phyloP scores from a whole-genome alignment of 2,329 filamentous ascomycete genomes.

The Clarireedia hainanense region DNA sequence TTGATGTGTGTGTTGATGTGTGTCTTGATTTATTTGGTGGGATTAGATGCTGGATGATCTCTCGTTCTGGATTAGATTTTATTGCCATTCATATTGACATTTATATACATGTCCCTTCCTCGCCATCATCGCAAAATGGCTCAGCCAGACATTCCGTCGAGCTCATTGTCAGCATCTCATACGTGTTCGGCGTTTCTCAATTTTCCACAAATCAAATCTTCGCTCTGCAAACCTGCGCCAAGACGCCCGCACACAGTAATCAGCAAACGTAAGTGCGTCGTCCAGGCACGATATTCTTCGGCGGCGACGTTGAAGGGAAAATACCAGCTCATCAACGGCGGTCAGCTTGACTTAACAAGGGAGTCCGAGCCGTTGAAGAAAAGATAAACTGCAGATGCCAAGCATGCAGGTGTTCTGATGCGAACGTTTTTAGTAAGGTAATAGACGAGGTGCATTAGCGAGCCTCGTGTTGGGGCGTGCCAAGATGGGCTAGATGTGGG shows the following conservation, averaged over 20 bases:
- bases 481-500: background rate
- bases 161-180: background rate
- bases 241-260: background rate
- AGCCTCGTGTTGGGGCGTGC: background rate
- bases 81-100: too few species aligned
- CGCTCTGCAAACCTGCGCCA: background rate
- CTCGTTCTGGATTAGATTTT: too few species aligned
- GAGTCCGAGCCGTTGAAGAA: background rate
- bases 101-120: background rate
- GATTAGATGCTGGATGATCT: background rate
- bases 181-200: background rate
- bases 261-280: background rate
- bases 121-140: background rate
- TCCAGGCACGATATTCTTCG: too few species aligned
- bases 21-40: background rate
- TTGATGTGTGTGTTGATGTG: too few species aligned
- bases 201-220: background rate
- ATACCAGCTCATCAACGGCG: too few species aligned
- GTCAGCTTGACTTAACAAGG: too few species aligned
- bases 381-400: background rate
- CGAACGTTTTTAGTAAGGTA: background rate
- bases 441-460: conserved; percentile 1
- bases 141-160: background rate
- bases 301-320: too few species aligned
- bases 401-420: background rate